phyloP scores from a whole-genome alignment of 495 filamentous ascomycete species.

The Lepidopterella palustris region DNA sequence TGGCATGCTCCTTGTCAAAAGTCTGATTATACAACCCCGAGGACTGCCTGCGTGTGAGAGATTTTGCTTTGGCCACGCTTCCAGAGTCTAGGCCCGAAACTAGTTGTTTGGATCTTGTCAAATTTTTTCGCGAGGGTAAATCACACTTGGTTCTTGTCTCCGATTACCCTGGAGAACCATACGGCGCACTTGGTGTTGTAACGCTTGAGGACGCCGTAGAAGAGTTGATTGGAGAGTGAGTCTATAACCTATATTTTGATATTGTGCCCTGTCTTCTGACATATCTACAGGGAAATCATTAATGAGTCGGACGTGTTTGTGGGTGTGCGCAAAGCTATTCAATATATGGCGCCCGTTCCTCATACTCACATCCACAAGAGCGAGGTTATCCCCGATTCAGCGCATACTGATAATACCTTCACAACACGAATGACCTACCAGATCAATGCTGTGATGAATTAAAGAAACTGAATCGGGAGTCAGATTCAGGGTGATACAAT shows the following conservation, averaged over 20 bases:
- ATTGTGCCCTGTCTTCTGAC: not conserved
- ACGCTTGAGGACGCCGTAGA: slow-evolving; percentile 98
- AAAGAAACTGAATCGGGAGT: too few species aligned
- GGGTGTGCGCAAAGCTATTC: slow-evolving; percentile 93
- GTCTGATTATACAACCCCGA: slow-evolving; percentile 98
- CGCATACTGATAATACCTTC: too few species aligned
- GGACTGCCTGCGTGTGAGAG: slow-evolving; percentile 72
- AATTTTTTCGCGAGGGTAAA: slow-evolving; percentile 99
- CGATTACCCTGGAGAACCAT: slow-evolving; percentile 78
- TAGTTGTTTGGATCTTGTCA: slow-evolving; percentile 94
- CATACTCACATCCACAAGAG: slow-evolving; percentile 55
- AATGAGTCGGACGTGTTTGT: slow-evolving; percentile 94
- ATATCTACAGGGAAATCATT: slow-evolving; percentile 45
- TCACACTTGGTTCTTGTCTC: slow-evolving; percentile 98
- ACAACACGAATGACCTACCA: too few species aligned
- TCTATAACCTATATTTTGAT: slow-evolving; percentile 44
- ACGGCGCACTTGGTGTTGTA: slow-evolving; percentile 85
- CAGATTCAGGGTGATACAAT: too few species aligned
- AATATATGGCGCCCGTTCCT: slow-evolving; percentile 65
- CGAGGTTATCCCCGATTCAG: slow-evolving; percentile 38
- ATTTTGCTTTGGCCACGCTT: slow-evolving; percentile 87
- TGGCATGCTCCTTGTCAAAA: slow-evolving; percentile 96
- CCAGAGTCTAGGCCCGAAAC: slow-evolving; percentile 93
- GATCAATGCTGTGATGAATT: too few species aligned
- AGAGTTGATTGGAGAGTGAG: slow-evolving; percentile 94